Percentiles rank a stretch among this genome's conserved stretches.
Evolutionary conservation across 1,139 yeast genomes (phyloP).

Genomic region (Suhomyces guaymorum): DNA sequence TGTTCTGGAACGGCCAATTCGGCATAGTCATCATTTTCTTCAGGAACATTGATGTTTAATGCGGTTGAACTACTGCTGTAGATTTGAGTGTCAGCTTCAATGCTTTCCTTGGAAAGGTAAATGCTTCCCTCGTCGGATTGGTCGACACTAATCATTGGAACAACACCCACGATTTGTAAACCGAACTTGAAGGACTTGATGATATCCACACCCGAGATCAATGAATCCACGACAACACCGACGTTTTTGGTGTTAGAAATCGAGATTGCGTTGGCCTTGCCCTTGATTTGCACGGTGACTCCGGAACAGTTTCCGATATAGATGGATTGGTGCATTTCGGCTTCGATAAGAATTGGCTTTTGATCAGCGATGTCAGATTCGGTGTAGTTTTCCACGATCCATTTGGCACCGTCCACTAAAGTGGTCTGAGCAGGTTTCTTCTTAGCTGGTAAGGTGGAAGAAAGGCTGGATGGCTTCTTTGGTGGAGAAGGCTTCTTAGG

Average conservation of each 20-base stretch:
- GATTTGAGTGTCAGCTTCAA: slow-evolving; percentile 62
- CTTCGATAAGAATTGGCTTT: slow-evolving; percentile 65
- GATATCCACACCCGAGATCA: slow-evolving; percentile 85
- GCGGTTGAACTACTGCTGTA: slow-evolving; percentile 85
- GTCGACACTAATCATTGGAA: slow-evolving; percentile 84
- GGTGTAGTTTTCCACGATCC: slow-evolving; percentile 84
- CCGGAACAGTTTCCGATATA: slow-evolving; percentile 81
- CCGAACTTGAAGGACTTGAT: slow-evolving; percentile 84
- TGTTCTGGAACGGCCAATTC: slow-evolving; percentile 90
- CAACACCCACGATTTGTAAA: slow-evolving; percentile 74
- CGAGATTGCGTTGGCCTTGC: slow-evolving; percentile 89
- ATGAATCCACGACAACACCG: slow-evolving; percentile 78
- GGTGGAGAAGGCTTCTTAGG: slow-evolving; percentile 62
- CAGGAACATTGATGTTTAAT: slow-evolving; percentile 78
- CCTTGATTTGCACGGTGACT: slow-evolving; percentile 77
- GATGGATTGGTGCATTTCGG: slow-evolving; percentile 83
- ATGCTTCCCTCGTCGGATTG: slow-evolving; percentile 85
- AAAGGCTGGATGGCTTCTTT: slow-evolving; percentile 69
- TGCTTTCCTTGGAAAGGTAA: slow-evolving; percentile 70
- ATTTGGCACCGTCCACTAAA: slow-evolving; percentile 75
- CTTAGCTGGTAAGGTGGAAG: slow-evolving; percentile 39
- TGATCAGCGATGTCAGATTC: slow-evolving; percentile 42
- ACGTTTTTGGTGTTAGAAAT: slow-evolving; percentile 69
- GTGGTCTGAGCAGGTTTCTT: slow-evolving; percentile 76
- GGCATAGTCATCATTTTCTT: slow-evolving; percentile 58